Evolutionary conservation across 495 filamentous ascomycete species (phyloP), one percentile per base, ranked within the genome.

Genomic region (Xylaria flabelliformis): DNA sequence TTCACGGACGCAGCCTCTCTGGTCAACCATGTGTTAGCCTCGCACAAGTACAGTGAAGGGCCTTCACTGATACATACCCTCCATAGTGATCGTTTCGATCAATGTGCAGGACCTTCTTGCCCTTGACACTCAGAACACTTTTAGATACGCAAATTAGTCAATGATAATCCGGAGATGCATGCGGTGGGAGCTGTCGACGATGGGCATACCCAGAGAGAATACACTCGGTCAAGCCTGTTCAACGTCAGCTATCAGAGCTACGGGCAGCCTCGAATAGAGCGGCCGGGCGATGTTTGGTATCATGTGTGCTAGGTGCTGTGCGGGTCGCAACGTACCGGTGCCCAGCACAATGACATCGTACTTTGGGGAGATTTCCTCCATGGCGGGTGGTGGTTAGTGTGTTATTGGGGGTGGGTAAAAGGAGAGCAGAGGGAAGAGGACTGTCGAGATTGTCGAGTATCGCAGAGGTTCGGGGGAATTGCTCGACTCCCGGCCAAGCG

Each of bases 31-130:
- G n/a, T 50, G 62, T 81, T 78, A 83, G 74, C 72, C 62, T 56
- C 50, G 26, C 36, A 78, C 19, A 66, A 48, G 51, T 50, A 65
- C 26, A 44, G n/a, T 15, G 6, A 10, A 6, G 21, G 39, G 73
- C 69, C 55, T 59, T 51, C 64, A 62, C 58, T 59, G 51, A 42
- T 64, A 89, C 93, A 74, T 82, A 97, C 95, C 94, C 97, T 88
- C 96, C 96, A 82, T 99, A 99, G 85, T 98, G 94, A 79, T 97
- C 95, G 82, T 98, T 98, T 83, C 96, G 91, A 84, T 99, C 96
- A 80, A 99, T 98, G 85, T 99, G 97, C 71, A 99, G 88, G 70
- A 99, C 97, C 85, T 98, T 98, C 87, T 97, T 96, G 73, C 96
- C 96, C 86, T 98, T 97, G 69, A 98, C 97, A 84, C 95, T 97